Evolutionary conservation across 1,284 basidiomycete species (phyloP), one percentile per base, ranked within the genome.

Genomic region (Naganishia sp.): DNA sequence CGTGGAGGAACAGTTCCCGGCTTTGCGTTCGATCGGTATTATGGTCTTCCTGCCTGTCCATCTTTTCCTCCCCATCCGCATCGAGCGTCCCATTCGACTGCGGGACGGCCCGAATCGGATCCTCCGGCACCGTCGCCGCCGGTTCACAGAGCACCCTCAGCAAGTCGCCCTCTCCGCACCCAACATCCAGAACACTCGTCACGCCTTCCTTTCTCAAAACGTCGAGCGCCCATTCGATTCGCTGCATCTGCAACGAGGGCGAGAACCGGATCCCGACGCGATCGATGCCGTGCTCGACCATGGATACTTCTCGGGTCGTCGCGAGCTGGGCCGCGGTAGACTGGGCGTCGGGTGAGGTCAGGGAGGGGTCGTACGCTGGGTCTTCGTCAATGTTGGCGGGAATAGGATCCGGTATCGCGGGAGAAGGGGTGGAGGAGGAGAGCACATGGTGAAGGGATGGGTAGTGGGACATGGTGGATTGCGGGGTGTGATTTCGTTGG

Each of bases 131-230:
- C 6, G 77, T 77, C 10, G 74, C 70, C 1, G 78, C 72, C 10
- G 79, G 77, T 21, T 73, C 69, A 33, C 75, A 72, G 6, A 79
- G 73, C 1, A 76, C 75, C 60, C 78, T 74, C 45, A 80, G 74
- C 39, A 80, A 70, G 6, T 74, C 65, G 25, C 69, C 69, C 36
- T 75, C 67, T 6, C 79, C 79, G 66, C 78, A 79, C 11, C 79
- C 79, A n/a, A 80, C 72, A 61, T 80, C 79, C 52, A 80, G 71
- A 33, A 78, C 77, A 63, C 75, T 76, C 64, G 73, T 67, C 9
- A 78, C 76, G 11, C 70, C 69, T 55, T 79, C 78, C 28, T 70
- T 70, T 7, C 75, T 70, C 23, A 80, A 72, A 1, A 77, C 75
- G 15, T 78, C 72, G 45, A 80, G 65, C 0, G 77, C 77, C 79